A percentile compares a stretch with the other conserved stretches of the same genome.
Conservation (phyloP, 495 filamentous ascomycete genomes). For the Penicillium canescens region DNA sequence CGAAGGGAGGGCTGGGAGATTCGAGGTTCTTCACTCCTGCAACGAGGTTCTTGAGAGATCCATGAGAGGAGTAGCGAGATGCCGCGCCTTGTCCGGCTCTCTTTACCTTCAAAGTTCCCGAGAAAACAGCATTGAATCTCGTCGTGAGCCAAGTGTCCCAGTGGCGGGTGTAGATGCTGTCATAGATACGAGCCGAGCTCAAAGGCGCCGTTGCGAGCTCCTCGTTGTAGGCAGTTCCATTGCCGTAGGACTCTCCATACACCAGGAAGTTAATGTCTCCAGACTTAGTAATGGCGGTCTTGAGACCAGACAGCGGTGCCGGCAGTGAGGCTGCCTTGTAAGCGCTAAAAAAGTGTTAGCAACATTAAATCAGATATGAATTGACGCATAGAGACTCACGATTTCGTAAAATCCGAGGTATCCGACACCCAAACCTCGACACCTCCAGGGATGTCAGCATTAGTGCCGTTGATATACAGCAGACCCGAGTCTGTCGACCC, state of each 20-base stretch:
- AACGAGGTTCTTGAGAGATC: conserved; percentile 41
- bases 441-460: conserved; percentile 41
- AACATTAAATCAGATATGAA: not conserved
- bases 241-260: conserved; percentile 58
- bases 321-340: conserved; percentile 59
- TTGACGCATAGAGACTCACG: conserved; percentile 14
- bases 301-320: conserved; percentile 65
- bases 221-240: conserved; percentile 62
- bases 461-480: conserved; percentile 50
- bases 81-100: conserved; percentile 8
- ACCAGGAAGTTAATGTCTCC: conserved; percentile 61
- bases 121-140: conserved; percentile 47
- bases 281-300: conserved; percentile 54
- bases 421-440: conserved; percentile 44
- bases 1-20: conserved; percentile 44
- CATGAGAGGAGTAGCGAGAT: conserved; percentile 14
- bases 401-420: conserved; percentile 25
- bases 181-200: conserved; percentile 66
- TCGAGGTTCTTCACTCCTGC: conserved; percentile 45
- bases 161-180: conserved; percentile 70
- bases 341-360: conserved; percentile 24
- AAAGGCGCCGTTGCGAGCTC: conserved; percentile 54
- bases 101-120: conserved; percentile 33
- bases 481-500: conserved; percentile 40
- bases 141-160: conserved; percentile 70